Base-by-base conservation (phyloP, 352 stramenopile genomes). In the Thalassiosira oceanica region DNA sequence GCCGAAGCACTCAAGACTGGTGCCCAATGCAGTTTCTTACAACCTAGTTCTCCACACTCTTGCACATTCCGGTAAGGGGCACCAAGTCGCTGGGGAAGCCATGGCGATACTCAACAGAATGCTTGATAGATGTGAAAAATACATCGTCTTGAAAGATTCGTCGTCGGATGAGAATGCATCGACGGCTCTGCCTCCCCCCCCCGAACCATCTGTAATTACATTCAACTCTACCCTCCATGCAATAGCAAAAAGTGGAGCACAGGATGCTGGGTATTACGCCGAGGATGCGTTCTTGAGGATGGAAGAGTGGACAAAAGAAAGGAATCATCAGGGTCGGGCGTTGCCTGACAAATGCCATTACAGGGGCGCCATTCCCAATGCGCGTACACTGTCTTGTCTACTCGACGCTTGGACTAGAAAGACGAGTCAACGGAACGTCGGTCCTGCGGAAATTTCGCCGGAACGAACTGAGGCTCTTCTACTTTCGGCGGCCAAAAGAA, bases 141-240 rank as follows among this genome's bases (percentile, higher is more conserved):
- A 70, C 49, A 1, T 44, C 10, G 53, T 42, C 15, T 15, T 21
- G 11, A 18, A 63, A 13, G 50, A 63, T 8, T n/a, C 8, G 35
- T 18, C 15, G 7, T 11, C 23, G 13, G 28, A 39, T 16, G 20
- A 31, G 31, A 39, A 39, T 7, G 33, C 29, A 18, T 45, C 10
- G 11, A 10, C 10, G 21, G 45, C 15, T n/a, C 36, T 31, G 13
- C 61, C 63, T 23, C 29, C 65, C 16, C 65, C 65, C 7, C 37
- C 29, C 26, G 65, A 76, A 51, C 65, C 65, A 2, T 56, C 49
- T 23, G 60, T 64, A 7, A 76, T 76, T 28, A 76, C 65, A 2
- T 70, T 63, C 41, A 76, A 76, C 39, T 76, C 65, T 3, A 51
- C 39, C 1, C 58, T 76, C 27, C 56, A 76, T 27, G 65, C 65